Evolutionary conservation across 495 filamentous ascomycete species (phyloP).

Genomic region (Xylaria flabelliformis): DNA sequence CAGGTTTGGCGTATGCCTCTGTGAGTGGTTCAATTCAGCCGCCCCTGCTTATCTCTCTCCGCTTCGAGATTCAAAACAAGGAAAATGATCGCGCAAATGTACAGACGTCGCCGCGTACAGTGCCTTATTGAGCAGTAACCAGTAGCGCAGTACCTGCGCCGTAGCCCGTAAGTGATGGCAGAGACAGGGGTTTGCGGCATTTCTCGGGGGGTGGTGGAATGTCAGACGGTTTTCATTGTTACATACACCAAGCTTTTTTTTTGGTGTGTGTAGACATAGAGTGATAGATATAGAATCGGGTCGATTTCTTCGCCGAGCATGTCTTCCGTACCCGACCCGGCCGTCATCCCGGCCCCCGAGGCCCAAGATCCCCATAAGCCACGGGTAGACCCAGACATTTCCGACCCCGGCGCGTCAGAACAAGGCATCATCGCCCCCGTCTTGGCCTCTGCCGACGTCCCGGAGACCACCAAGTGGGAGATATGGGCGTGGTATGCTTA

Average conservation of each 20-base stretch:
- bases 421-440: slow-evolving; percentile 49
- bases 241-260: slow-evolving; percentile 3
- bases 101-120: not conserved
- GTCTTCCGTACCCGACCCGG: slow-evolving; percentile 21
- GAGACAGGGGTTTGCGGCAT: slow-evolving; percentile 13
- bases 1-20: not conserved
- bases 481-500: slow-evolving; percentile 73
- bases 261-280: not conserved
- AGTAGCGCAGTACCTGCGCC: not conserved
- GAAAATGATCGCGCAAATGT: slow-evolving; percentile 3
- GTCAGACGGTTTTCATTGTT: slow-evolving; percentile 3
- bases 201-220: not conserved
- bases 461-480: slow-evolving; percentile 61
- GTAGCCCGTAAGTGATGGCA: not conserved
- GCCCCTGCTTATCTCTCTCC: not conserved
- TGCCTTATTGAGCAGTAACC: not conserved
- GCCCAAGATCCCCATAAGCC: slow-evolving; percentile 6
- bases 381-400: slow-evolving; percentile 9
- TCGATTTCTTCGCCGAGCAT: slow-evolving; percentile 12
- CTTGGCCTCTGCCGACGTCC: slow-evolving; percentile 52
- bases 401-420: not conserved
- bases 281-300: not conserved
- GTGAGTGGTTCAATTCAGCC: not conserved
- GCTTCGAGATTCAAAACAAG: slow-evolving; percentile 2
- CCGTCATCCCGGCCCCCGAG: slow-evolving; percentile 18